Evolutionary conservation across 2,329 filamentous ascomycete species (phyloP).

Genomic region (Ascochyta lentis): DNA sequence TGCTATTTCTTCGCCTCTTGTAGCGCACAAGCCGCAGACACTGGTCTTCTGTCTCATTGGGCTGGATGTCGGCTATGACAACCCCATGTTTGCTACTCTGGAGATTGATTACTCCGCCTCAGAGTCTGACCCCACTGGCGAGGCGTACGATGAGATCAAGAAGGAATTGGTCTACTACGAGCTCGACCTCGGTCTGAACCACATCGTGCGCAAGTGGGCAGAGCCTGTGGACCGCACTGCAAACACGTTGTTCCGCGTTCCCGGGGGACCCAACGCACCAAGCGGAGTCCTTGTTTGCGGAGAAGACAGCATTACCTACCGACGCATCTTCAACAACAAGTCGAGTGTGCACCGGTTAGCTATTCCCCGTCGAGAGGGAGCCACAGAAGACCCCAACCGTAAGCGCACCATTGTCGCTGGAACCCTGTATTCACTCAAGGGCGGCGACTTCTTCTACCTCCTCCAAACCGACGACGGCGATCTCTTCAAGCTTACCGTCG

Average conservation of each 20-base stretch:
- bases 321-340: constrained; percentile 76
- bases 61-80: constrained; percentile 94
- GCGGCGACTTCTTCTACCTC: constrained; percentile 91
- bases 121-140: constrained; percentile 88
- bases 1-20: constrained; percentile 94
- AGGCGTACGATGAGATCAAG: constrained; percentile 80
- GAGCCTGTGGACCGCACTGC: constrained; percentile 91
- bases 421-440: constrained; percentile 97
- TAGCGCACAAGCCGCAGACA: constrained; percentile 92
- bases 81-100: constrained; percentile 92
- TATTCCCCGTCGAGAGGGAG: constrained; percentile 84
- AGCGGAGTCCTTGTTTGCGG: constrained; percentile 95
- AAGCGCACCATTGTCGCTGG: constrained; percentile 88
- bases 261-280: constrained; percentile 89
- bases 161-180: constrained; percentile 97
- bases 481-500: constrained; percentile 93
- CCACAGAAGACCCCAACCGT: constrained; percentile 88
- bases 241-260: constrained; percentile 91
- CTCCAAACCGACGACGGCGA: constrained; percentile 98
- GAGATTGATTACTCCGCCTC: constrained; percentile 92
- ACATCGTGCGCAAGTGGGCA: constrained; percentile 96
- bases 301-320: constrained; percentile 93
- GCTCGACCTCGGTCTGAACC: constrained; percentile 93
- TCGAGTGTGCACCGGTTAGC: constrained; percentile 87
- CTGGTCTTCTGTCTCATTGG: constrained; percentile 87